Evolutionary conservation across 1,139 yeast species (phyloP), one percentile per base, ranked within the genome.

Genomic region (Hansenula lynferdii): DNA sequence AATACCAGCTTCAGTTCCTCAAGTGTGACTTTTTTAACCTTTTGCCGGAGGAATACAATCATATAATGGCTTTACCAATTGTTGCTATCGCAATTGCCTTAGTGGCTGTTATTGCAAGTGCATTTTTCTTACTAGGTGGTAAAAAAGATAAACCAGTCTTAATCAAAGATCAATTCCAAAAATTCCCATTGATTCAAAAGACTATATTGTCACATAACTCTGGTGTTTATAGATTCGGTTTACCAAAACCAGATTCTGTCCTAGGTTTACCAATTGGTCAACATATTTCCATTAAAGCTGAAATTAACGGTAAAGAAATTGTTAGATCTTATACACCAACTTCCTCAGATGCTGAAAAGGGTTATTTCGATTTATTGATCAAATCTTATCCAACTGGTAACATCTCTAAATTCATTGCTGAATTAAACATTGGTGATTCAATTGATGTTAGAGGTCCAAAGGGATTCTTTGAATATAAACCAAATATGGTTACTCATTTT

Each of bases 211-310:
- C 87, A 28, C 95, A 85, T 61, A 89, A 90, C 62, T 74, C 96
- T 12, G 87, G 94, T 39, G 67, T 87, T 42, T 90, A 85, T 64
- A 75, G 94, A 57, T 89, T 92, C 57, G 90, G 85, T 4, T 75
- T 92, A 53, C 96, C 96, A 38, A 72, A 74, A 45, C 71, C 82
- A 28, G 70, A 78, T 36, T 94, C 85, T 59, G 70, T 79, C 37
- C 73, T 92, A 45, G 97, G 97, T 8, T 74, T 92, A 51, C 97
- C 97, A 40, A 85, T 89, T 57, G 98, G 98, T 40, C 97, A 92
- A 67, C 96, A 89, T 60, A 81, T 89, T 56, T 75, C 85, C 34
- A 79, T 86, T 53, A 77, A 81, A 26, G 92, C 95, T 33, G 69
- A 66, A 35, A 77, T 84, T 53, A 73, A 76, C 50, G 97, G 85